Base-by-base conservation (phyloP, 495 filamentous ascomycete species). In the Cairneyella variabilis region DNA sequence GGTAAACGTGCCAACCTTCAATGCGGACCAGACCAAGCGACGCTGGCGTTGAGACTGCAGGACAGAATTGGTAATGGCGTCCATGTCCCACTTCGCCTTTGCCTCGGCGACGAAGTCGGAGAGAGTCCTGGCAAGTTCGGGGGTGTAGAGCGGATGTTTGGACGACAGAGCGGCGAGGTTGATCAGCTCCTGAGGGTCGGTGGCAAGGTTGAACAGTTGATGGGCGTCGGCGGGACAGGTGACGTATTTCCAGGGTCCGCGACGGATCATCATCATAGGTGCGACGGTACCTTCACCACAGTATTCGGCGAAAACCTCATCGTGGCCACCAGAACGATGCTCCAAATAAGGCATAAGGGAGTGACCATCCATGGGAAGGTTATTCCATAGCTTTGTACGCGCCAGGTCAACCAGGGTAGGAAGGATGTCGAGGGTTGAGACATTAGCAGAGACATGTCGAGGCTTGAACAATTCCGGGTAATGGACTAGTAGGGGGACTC, bases 241-340 rank as follows among this genome's bases (percentile, higher is more conserved):
- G 54, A 89, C 76, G 55, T 87, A 92, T 70, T 96, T 96, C 84
- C 84, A 93, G 39, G 71, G 71, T 10, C 88, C 89, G 39, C 86
- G 83, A 26, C 82, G 79, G 63, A 96, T 95, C 90, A 96, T 96
- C 71, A 93, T 85, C n/a, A 91, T 74, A 0, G 90, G 90, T 4
- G 85, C 81, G 53, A 91, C 76, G 2, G 90, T 93, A 39, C 90
- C 90, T 69, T 96, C 90, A 17, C 86, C 90, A 65, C 88, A 90
- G 68, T 95, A 96, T 69, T 96, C 90, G 49, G 86, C 89, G 60
- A 89, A 84, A 18, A 89, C 89, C 10, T 84, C 89, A 57, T 95
- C 89, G 55, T 76, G 74, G 17, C 81, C 78, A 5, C 61, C 61
- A 14, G 40, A 3, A 44, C 68, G 66, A 36, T 69, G 45, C 25